Evolutionary conservation across 768 basidiomycete species (phyloP).

Genomic region (Lanmaoa pseudosensibilis): DNA sequence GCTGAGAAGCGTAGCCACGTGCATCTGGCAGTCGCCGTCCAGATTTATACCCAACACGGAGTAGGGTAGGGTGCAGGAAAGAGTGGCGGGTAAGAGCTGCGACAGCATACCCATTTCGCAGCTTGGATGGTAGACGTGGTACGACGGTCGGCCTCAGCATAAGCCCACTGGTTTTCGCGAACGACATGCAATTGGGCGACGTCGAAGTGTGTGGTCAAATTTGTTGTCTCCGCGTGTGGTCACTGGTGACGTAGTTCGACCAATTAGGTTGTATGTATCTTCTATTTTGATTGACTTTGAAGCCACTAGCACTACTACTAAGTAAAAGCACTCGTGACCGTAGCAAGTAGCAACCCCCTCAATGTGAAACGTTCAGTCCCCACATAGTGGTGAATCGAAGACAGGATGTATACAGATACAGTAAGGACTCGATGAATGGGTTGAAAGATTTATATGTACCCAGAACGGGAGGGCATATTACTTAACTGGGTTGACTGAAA

Average conservation of each 20-base stretch:
- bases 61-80: background rate
- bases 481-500: background rate
- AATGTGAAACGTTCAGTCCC: no score
- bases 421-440: background rate
- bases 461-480: background rate
- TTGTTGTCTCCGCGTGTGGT: background rate
- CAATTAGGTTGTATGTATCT: no score
- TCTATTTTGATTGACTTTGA: no score
- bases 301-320: no score
- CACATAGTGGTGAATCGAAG: background rate
- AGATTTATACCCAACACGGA: background rate
- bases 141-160: background rate
- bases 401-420: background rate
- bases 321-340: background rate
- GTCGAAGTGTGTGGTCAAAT: background rate
- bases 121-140: slow-evolving; percentile 18
- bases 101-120: slow-evolving; percentile 19
- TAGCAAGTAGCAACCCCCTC: background rate
- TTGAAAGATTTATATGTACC: background rate
- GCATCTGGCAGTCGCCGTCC: slow-evolving; percentile 1
- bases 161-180: background rate
- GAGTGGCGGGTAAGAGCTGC: slow-evolving; percentile 2
- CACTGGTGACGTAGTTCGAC: background rate
- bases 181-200: slow-evolving; percentile 11
- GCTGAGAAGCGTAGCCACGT: slow-evolving; percentile 50